Evolutionary conservation across 768 basidiomycete species (phyloP).

Genomic region (Tulasnella sp.): DNA sequence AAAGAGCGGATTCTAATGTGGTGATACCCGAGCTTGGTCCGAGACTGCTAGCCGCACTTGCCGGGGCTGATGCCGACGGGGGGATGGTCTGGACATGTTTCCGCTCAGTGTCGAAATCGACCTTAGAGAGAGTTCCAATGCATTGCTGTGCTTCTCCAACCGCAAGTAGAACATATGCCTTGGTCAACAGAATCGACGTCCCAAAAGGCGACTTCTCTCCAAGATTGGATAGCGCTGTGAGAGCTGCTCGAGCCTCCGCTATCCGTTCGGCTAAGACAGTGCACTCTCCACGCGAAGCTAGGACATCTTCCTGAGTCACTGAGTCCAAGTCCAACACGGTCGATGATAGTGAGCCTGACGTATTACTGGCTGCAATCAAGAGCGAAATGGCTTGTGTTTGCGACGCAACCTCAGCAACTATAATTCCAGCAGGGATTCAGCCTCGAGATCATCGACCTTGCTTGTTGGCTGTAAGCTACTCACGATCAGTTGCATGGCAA

Average conservation of each 20-base stretch:
- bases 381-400: slow-evolving; percentile 56
- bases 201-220: slow-evolving; percentile 42
- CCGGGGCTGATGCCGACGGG: background rate
- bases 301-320: slow-evolving; percentile 24
- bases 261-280: slow-evolving; percentile 42
- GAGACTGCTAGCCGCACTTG: slow-evolving; percentile 5
- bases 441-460: background rate
- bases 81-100: background rate
- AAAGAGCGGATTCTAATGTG: slow-evolving; percentile 17
- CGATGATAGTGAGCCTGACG: too few species aligned
- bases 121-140: slow-evolving; percentile 44
- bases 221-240: slow-evolving; percentile 39
- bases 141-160: slow-evolving; percentile 56
- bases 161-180: slow-evolving; percentile 77
- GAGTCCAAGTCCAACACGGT: too few species aligned
- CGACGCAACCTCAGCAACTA: slow-evolving; percentile 45
- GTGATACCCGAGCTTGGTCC: slow-evolving; percentile 12
- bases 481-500: slow-evolving; percentile 43
- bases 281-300: slow-evolving; percentile 49
- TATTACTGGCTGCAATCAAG: slow-evolving; percentile 33
- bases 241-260: slow-evolving; percentile 47
- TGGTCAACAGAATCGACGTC: slow-evolving; percentile 39
- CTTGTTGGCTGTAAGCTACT: slow-evolving; percentile 20
- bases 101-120: slow-evolving; percentile 38
- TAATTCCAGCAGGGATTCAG: background rate